Evolutionary conservation across 139 green algal species (phyloP), one percentile per base, ranked within the genome.

Genomic region (Microglena sp.): DNA sequence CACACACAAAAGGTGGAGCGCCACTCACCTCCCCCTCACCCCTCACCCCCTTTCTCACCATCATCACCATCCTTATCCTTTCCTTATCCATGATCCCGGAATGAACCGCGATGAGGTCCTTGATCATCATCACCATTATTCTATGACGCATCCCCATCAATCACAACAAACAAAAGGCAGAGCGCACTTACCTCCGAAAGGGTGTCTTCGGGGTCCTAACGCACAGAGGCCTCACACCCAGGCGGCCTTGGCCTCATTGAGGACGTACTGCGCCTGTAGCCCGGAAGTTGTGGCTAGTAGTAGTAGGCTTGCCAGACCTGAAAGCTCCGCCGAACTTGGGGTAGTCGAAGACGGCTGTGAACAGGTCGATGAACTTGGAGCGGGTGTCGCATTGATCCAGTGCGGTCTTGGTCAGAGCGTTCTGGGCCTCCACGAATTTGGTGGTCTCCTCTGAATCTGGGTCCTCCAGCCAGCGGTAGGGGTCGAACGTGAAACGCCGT

Each of bases 401-500:
- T 21, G 96, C 73, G 2, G 60, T 50, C 1, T 66, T 4, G 0
- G 91, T 94, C 24, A 97, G 61, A 55, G 40, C 22, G 54, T 96
- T 97, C 77, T 97, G 91, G 0, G 71, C 77, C 27, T 80, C 73
- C 28, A 96, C 87, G 63, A 96, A 80, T 87, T 82, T 63, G 62
- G 18, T 29, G 2, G 87, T 95, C 60, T 92, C 86, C 2, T 76
- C 44, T 0, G 60, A 53, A 36, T 96, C 90, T 1, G 89, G 88
- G 68, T 96, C 87, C 67, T 97, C 91, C 35, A 97, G 80, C 84
- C 84, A 96, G 33, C 82, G 69, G 75, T 92, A 92, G 0, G 86
- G 84, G 55, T 92, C 91, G 0, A 77, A 62, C 8, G 96, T 70
- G 21, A 71, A 3, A 82, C 67, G 0, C 87, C 87, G 71, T 93